Percentiles rank a stretch among this genome's conserved stretches.
phyloP scores from a whole-genome alignment of 345 rosid species.

The Citrus sinensis region DNA sequence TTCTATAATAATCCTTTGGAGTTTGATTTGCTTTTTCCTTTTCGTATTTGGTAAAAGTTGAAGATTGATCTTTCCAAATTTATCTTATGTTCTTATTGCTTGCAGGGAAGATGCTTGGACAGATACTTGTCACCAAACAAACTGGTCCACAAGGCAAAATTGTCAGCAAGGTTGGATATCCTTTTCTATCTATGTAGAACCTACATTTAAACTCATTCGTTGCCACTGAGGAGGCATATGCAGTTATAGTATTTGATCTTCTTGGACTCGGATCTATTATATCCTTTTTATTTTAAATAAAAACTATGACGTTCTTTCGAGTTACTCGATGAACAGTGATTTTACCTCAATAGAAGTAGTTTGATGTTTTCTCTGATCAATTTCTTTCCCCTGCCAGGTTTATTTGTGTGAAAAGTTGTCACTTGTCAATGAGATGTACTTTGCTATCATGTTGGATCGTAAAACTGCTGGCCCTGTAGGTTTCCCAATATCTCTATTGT shows the following conservation, averaged over 20 bases:
- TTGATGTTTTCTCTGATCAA: not conserved
- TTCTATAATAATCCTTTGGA: not conserved
- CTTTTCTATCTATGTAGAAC: not conserved
- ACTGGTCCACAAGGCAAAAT: conserved; percentile 96
- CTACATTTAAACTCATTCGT: not conserved
- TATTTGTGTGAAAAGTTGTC: conserved; percentile 91
- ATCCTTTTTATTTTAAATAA: not conserved
- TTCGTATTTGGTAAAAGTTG: not conserved
- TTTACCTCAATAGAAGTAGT: not conserved
- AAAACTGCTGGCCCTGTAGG: conserved; percentile 94
- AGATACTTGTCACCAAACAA: conserved; percentile 96
- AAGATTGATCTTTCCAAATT: not conserved
- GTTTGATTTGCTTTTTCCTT: not conserved
- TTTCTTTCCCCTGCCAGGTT: conserved; percentile 52
- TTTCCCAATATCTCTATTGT: conserved; percentile 6
- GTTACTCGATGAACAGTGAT: not conserved
- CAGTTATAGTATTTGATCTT: not conserved
- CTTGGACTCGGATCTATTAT: not conserved
- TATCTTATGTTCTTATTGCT: conserved; percentile 11
- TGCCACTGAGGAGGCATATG: too few relatives aligned
- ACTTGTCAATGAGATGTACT: conserved; percentile 97
- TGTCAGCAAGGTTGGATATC: conserved; percentile 85
- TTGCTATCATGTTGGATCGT: conserved; percentile 94
- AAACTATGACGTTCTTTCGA: not conserved
- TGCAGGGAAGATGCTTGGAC: conserved; percentile 96